Evolutionary conservation across 2,329 filamentous ascomycete species (phyloP).

Genomic region (Colletotrichum lentis): DNA sequence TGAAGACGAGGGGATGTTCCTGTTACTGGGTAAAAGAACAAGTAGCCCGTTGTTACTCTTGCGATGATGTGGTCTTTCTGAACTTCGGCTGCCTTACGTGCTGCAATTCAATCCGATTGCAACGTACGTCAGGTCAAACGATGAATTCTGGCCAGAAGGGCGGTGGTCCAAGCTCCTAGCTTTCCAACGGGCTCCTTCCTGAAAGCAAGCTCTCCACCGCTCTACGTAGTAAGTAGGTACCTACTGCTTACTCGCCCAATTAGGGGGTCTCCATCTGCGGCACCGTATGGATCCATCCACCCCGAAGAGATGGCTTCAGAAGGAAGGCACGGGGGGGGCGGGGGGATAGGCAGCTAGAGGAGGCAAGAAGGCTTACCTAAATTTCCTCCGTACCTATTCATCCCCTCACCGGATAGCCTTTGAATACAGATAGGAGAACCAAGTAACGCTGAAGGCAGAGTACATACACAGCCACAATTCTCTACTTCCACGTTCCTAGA

Average conservation of each 20-base stretch:
- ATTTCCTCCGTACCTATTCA: constrained; percentile 14
- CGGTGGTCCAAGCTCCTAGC: constrained; percentile 15
- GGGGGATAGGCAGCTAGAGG: not conserved
- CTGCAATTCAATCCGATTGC: not conserved
- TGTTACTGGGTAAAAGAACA: constrained; percentile 3
- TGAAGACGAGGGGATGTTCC: not conserved
- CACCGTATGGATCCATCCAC: not conserved
- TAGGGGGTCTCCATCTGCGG: not conserved
- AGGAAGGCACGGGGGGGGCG: constrained; percentile 12
- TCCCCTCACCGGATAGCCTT: not conserved
- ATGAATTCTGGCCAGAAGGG: constrained; percentile 15
- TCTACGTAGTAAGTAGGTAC: no score
- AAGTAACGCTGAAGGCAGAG: not conserved
- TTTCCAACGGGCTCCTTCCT: not conserved
- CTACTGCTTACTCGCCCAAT: not conserved
- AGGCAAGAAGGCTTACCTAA: constrained; percentile 24
- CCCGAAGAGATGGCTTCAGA: constrained; percentile 3
- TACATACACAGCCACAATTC: constrained; percentile 8
- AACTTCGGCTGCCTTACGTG: not conserved
- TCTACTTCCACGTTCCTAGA: not conserved
- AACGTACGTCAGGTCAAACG: constrained; percentile 8
- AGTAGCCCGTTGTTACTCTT: constrained; percentile 6
- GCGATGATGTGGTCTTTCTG: not conserved
- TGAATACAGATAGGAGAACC: not conserved
- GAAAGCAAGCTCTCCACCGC: not conserved